These are phyloP conservation scores for Colletotrichum sp. DNA, from an alignment of 2,329 filamentous ascomycete genomes.

Conservation along the genomic window DNA sequence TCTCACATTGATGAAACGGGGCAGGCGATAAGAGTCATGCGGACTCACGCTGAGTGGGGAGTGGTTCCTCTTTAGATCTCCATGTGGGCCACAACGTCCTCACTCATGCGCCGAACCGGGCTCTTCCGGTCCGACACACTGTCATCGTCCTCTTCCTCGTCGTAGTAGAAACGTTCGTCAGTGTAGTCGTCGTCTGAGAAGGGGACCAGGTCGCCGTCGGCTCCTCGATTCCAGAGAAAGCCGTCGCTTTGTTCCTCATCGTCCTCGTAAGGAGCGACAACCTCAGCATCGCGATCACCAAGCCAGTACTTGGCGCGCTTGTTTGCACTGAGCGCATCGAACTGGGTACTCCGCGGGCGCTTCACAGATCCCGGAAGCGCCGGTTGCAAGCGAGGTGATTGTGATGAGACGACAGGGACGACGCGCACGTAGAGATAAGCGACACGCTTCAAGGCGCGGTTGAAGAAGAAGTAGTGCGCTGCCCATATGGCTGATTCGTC, in stretches of 20 bases:
- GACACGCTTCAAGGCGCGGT: conserved; percentile 88
- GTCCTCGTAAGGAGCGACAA: conserved; percentile 51
- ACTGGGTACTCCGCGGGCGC: conserved; percentile 32
- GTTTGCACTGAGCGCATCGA: conserved; percentile 57
- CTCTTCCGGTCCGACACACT: conserved; percentile 42
- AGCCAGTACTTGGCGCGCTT: conserved; percentile 93
- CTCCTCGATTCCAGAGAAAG: conserved; percentile 62
- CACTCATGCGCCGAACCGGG: conserved; percentile 62
- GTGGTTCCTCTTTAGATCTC: conserved; percentile 53
- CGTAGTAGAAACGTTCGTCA: conserved; percentile 50
- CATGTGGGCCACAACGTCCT: conserved; percentile 68
- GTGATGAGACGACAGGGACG: conserved; percentile 76
- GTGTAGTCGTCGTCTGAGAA: conserved; percentile 57
- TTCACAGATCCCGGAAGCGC: conserved; percentile 23
- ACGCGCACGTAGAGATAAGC: conserved; percentile 93
- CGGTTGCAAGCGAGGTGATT: conserved; percentile 35
- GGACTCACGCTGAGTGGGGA: conserved; percentile 3
- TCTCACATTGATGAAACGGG: conserved; percentile 12
- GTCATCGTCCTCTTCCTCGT: conserved; percentile 48
- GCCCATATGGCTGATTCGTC: conserved; percentile 96
- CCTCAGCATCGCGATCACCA: conserved; percentile 65
- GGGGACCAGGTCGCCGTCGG: conserved; percentile 61
- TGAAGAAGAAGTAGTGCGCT: conserved; percentile 97
- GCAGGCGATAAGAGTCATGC: conserved; percentile 4
- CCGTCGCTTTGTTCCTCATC: conserved; percentile 56